phyloP scores from a whole-genome alignment of 257 asterid species.

The Fraxinus pennsylvanica region DNA sequence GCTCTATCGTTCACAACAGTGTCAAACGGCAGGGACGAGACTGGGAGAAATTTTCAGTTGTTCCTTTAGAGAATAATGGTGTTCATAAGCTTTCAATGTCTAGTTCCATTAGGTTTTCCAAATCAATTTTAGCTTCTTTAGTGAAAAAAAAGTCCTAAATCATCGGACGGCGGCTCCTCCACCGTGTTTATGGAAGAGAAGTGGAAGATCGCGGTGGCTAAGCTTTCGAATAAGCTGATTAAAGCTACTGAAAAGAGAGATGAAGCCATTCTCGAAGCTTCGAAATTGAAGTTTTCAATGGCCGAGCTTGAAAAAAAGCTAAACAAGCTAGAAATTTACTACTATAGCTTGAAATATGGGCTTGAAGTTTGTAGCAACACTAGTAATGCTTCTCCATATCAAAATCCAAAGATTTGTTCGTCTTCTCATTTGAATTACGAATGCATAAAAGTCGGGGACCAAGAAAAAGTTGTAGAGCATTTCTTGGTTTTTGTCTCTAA shows the following conservation, averaged over 20 bases:
- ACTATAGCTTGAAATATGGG: slow-evolving; percentile 73
- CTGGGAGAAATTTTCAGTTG: slow-evolving; percentile 65
- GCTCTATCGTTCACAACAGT: too few species aligned
- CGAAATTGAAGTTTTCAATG: slow-evolving; percentile 75
- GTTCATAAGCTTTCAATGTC: slow-evolving; percentile 43
- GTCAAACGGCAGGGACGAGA: neutral
- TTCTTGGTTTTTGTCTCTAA: slow-evolving; percentile 74
- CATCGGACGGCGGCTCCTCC: slow-evolving; percentile 39
- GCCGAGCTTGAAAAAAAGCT: slow-evolving; percentile 91
- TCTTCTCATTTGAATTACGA: slow-evolving; percentile 39
- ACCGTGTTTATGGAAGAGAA: slow-evolving; percentile 60
- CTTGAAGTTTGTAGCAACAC: slow-evolving; percentile 51
- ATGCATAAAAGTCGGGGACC: slow-evolving; percentile 49
- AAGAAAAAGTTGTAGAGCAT: slow-evolving; percentile 58
- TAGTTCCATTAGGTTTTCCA: slow-evolving; percentile 79
- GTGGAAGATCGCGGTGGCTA: slow-evolving; percentile 80
- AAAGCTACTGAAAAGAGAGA: slow-evolving; percentile 76
- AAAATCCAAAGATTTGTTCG: slow-evolving; percentile 30
- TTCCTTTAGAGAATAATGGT: slow-evolving; percentile 54
- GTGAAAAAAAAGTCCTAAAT: slow-evolving; percentile 66
- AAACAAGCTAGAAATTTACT: slow-evolving; percentile 80
- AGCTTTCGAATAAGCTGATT: slow-evolving; percentile 74
- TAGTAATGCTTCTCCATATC: slow-evolving; percentile 5
- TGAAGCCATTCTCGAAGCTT: slow-evolving; percentile 83
- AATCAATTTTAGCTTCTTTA: slow-evolving; percentile 55